Percentiles rank a stretch among this genome's conserved stretches.
Evolutionary conservation across 352 stramenopile genomes (phyloP).

Genomic region (Phytophthora niederhauseri): DNA sequence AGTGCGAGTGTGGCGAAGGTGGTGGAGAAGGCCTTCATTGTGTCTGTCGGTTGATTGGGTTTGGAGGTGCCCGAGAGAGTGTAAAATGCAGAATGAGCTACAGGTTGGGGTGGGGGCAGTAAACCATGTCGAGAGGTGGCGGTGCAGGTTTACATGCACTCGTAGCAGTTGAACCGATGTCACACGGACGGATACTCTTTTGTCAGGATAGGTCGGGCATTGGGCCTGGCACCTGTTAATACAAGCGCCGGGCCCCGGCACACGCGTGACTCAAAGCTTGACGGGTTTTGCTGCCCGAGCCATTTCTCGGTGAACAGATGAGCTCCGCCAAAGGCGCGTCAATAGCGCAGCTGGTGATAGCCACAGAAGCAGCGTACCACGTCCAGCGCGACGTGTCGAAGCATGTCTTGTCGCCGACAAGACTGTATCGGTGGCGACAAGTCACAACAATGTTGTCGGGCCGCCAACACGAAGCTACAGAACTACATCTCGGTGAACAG

Average conservation of each 20-base stretch:
- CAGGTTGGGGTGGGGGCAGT: neutral
- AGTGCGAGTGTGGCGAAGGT: neutral
- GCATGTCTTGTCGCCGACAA: neutral
- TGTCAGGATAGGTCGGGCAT: neutral
- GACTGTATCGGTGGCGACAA: neutral
- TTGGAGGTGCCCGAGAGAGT: neutral
- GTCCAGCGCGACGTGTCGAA: neutral
- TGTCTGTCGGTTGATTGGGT: neutral
- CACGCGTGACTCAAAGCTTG: neutral
- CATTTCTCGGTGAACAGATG: too few relatives aligned
- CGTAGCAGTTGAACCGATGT: neutral
- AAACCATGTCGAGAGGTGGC: neutral
- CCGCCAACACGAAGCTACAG: neutral
- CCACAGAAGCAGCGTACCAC: neutral
- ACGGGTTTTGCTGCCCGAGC: neutral
- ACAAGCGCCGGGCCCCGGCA: neutral
- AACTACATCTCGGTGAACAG: neutral
- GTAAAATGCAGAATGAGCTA: neutral
- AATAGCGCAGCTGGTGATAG: neutral
- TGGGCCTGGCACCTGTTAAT: neutral
- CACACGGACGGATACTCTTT: conserved; percentile 1
- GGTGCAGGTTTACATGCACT: neutral
- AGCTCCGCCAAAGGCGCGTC: neutral
- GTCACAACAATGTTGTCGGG: neutral
- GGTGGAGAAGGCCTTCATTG: neutral